Evolutionary conservation across 2,329 filamentous ascomycete species (phyloP), one percentile per base, ranked within the genome.

Genomic region (Periconia sp.): DNA sequence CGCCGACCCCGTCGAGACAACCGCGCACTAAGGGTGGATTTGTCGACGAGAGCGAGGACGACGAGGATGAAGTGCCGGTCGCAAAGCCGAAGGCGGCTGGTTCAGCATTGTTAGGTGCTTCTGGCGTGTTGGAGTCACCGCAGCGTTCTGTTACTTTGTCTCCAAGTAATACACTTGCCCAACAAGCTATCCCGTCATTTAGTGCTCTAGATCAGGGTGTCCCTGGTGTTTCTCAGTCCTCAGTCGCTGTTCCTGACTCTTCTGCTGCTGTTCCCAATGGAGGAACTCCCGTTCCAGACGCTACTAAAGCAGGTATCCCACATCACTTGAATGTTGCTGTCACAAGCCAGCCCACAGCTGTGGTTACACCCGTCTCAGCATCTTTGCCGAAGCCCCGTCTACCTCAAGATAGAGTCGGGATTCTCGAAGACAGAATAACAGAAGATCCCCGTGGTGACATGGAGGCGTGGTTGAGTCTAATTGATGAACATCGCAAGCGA

Each of bases 401-500:
- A 51, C 83, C 87, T 42, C 82, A 86, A 72, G 88, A 95, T 72
- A 82, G 82, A 53, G 79, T 92, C 58, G 85, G 87, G 44, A 82
- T 92, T 46, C 79, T 97, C 63, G 92, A 99, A 75, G 89, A 94
- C 68, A 86, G 92, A 64, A 87, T 97, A 68, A 86, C 87, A 66
- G 89, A 96, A 63, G 94, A 99, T 65, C 89, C 92, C 12, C 88
- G 90, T 60, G 94, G 92, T 63, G 92, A 96, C 59, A 83, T 94
- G 71, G 88, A 94, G 67, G 90, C 92, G 22, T 99, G 94, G 94
- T 75, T 95, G 60, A 82, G 83, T 54, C 79, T 99, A 65, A 92
- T 99, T 66, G 82, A 83, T 55, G 90, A 96, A 66, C 84, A 96
- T 69, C 87, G 87, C 57, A 85, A 83, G 61, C 88, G 87, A 60